A percentile compares a stretch with the other conserved stretches of the same genome.
Conservation (phyloP, 352 stramenopile species). For the Elongisporangium prolatum region DNA sequence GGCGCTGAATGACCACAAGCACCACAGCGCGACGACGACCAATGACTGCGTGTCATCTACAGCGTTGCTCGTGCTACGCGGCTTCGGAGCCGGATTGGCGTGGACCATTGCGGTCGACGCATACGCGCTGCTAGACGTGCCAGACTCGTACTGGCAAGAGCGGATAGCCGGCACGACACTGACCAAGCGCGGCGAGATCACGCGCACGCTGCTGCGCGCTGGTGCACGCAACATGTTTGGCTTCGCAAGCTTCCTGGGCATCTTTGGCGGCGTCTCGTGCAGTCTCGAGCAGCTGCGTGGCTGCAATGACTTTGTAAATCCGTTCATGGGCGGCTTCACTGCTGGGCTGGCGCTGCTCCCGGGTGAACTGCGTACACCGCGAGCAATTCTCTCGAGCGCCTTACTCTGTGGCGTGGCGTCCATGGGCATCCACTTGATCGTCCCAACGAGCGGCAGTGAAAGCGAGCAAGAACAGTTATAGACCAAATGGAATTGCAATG, state of each 20-base stretch:
- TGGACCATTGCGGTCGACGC: slow-evolving; percentile 76
- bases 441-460: slow-evolving; percentile 30
- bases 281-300: slow-evolving; percentile 54
- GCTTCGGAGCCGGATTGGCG: slow-evolving; percentile 54
- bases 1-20: slow-evolving; percentile 4
- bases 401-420: slow-evolving; percentile 44
- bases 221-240: slow-evolving; percentile 55
- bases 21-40: slow-evolving; percentile 12
- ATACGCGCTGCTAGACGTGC: slow-evolving; percentile 43
- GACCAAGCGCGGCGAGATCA: slow-evolving; percentile 26
- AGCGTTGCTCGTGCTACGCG: slow-evolving; percentile 51
- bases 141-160: slow-evolving; percentile 31
- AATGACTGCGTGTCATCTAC: slow-evolving; percentile 65
- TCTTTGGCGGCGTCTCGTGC: slow-evolving; percentile 73
- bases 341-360: slow-evolving; percentile 48
- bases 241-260: slow-evolving; percentile 69
- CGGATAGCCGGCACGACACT: slow-evolving; percentile 18
- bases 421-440: slow-evolving; percentile 57
- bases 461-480: slow-evolving; percentile 2
- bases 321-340: slow-evolving; percentile 61
- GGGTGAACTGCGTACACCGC: slow-evolving; percentile 38
- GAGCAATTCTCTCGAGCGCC: slow-evolving; percentile 32
- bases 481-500: neutral
- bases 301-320: slow-evolving; percentile 55
- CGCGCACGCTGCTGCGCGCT: slow-evolving; percentile 18